phyloP scores from a whole-genome alignment of 2,329 filamentous ascomycete species.

The Stemphylium lycopersici region DNA sequence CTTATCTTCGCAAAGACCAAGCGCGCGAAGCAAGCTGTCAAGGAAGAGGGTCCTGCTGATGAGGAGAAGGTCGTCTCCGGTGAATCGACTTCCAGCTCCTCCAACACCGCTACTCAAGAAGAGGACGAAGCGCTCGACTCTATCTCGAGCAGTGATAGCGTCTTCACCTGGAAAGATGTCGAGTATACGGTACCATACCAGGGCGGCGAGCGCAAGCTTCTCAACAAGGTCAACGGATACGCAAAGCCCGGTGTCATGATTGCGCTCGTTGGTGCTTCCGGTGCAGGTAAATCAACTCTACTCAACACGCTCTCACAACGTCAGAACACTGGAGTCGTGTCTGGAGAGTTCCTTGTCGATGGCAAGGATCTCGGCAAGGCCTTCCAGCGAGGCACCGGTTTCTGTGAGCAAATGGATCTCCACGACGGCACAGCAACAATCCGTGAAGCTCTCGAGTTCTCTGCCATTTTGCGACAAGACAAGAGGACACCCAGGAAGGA shows the following conservation, averaged over 20 bases:
- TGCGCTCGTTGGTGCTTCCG: conserved; percentile 80
- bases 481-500: conserved; percentile 60
- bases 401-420: conserved; percentile 74
- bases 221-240: conserved; percentile 76
- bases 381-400: conserved; percentile 73
- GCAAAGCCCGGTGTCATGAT: conserved; percentile 81
- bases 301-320: conserved; percentile 79
- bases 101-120: conserved; percentile 28
- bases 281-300: conserved; percentile 83
- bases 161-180: conserved; percentile 49
- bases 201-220: conserved; percentile 65
- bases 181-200: conserved; percentile 75
- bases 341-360: conserved; percentile 75
- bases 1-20: conserved; percentile 74
- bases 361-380: conserved; percentile 62
- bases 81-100: conserved; percentile 30
- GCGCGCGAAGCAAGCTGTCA: conserved; percentile 61
- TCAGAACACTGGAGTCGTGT: conserved; percentile 67
- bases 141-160: conserved; percentile 47
- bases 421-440: conserved; percentile 72
- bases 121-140: conserved; percentile 42
- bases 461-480: conserved; percentile 68
- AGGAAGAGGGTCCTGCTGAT: conserved; percentile 56
- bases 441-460: conserved; percentile 72
- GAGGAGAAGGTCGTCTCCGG: conserved; percentile 60